Conservation (phyloP, 768 basidiomycete genomes). For the Termitomyces sp. region DNA sequence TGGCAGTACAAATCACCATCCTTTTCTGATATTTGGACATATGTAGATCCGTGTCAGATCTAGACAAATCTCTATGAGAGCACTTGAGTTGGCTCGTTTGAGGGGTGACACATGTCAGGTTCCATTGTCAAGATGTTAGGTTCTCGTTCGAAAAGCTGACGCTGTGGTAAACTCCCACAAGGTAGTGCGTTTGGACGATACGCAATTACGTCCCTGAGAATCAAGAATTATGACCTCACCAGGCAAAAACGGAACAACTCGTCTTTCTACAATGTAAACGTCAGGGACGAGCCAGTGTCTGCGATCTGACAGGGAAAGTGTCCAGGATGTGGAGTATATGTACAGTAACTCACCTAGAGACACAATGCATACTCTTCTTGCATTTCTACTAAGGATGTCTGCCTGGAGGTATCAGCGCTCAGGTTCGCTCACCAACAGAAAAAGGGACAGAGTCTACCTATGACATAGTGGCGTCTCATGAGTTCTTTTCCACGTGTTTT, state of each 20-base stretch:
- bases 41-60: not conserved
- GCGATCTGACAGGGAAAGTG: not conserved
- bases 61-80: not conserved
- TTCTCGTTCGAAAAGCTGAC: not conserved
- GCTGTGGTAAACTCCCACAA: too few species aligned
- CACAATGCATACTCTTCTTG: not conserved
- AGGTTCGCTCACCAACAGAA: not conserved
- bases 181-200: too few species aligned
- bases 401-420: not conserved
- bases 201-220: too few species aligned
- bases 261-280: not conserved
- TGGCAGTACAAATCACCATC: too few species aligned
- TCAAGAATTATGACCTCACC: too few species aligned
- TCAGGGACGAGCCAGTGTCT: not conserved
- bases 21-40: not conserved
- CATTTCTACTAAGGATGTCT: not conserved
- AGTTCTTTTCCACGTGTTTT: conserved; percentile 10
- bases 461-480: not conserved
- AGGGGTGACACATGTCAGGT: not conserved
- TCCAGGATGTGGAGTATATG: not conserved
- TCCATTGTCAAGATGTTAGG: not conserved
- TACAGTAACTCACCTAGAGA: not conserved
- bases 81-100: not conserved
- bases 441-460: too few species aligned
- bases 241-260: too few species aligned